Base-by-base conservation (phyloP, 495 filamentous ascomycete genomes). In the Letharia lupina region DNA sequence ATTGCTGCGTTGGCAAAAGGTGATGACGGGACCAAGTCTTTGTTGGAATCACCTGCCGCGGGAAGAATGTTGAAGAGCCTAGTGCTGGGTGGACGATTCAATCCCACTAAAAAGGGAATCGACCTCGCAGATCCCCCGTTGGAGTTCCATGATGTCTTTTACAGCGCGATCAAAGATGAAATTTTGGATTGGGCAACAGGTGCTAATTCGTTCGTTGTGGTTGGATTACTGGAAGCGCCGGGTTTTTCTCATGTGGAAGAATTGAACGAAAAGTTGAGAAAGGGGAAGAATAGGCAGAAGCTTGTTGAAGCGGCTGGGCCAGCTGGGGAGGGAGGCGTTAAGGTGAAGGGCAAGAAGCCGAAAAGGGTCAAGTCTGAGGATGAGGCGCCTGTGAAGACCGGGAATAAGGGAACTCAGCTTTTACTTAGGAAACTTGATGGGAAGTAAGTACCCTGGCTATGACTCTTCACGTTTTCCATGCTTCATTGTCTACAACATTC, bases 61-160 rank as follows among this genome's bases (percentile, higher is more conserved):
- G 90, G 91, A n/a, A 86, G 89, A 60, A 89, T 96, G 86, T 83
- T 96, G 67, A 97, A 96, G 77, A 87, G 87, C 0, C 82, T 99
- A 2, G 89, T 96, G 37, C 84, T 88, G 42, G 93, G 94, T 31
- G 94, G 95, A 13, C 85, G 82, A 35, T 98, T 88, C 74, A 91
- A 96, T 76, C 80, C 79, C 33, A 81, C 79, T 44, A 79, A 81
- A 4, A 90, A 89, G 74, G 82, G 80, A 59, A 77, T 96, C 56
- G 84, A 85, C 71, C 83, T 84, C 65, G 80, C 87, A 23, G 82
- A 89, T n/a, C 91, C 91, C 11, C 78, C 86, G n/a, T 80, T 96
- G 60, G 81, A 85, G 67, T 98, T 97, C 77, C 85, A 91, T 68
- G 81, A 84, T 65, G 76, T 89, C 57, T 77, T 98, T 16, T 98